Evolutionary conservation across 768 basidiomycete species (phyloP).

Genomic region (Xerocomus spinulosus): DNA sequence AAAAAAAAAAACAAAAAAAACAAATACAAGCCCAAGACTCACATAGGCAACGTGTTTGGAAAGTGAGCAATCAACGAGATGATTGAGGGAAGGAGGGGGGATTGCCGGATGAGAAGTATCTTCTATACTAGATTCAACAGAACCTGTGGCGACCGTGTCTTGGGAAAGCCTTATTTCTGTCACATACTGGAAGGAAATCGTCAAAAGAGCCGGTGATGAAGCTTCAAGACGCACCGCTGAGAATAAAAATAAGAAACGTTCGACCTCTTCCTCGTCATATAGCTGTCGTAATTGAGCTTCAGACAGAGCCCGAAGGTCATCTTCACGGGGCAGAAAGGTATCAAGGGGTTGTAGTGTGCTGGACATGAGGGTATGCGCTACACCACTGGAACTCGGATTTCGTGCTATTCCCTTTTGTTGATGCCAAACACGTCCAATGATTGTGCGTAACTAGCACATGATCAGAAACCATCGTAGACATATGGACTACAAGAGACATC

Average conservation of each 20-base stretch:
- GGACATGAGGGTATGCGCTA: conserved; percentile 7
- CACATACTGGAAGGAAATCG: conserved; percentile 43
- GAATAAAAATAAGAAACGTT: conserved; percentile 57
- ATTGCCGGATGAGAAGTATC: not conserved
- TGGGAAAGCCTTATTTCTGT: conserved; percentile 47
- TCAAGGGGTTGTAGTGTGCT: not conserved
- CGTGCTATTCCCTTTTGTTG: too few relatives aligned
- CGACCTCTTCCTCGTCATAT: conserved; percentile 62
- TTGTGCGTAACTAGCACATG: too few relatives aligned
- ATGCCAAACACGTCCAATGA: too few relatives aligned
- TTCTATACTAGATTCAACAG: conserved; percentile 1
- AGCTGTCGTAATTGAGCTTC: conserved; percentile 53
- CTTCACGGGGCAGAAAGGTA: not conserved
- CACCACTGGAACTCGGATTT: too few relatives aligned
- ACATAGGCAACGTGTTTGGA: conserved; percentile 27
- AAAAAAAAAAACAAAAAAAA: too few relatives aligned
- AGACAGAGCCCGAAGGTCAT: conserved; percentile 33
- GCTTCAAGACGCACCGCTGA: conserved; percentile 43
- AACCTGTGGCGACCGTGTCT: conserved; percentile 21
- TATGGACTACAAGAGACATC: too few relatives aligned
- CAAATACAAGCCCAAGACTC: conserved; percentile 9
- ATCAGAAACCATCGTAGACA: too few relatives aligned
- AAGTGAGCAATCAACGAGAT: conserved; percentile 16
- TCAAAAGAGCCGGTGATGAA: not conserved
- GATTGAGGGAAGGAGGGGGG: conserved; percentile 5